Base-by-base conservation (phyloP, 2,329 filamentous ascomycete genomes). In the Bipolaris victoriae region DNA sequence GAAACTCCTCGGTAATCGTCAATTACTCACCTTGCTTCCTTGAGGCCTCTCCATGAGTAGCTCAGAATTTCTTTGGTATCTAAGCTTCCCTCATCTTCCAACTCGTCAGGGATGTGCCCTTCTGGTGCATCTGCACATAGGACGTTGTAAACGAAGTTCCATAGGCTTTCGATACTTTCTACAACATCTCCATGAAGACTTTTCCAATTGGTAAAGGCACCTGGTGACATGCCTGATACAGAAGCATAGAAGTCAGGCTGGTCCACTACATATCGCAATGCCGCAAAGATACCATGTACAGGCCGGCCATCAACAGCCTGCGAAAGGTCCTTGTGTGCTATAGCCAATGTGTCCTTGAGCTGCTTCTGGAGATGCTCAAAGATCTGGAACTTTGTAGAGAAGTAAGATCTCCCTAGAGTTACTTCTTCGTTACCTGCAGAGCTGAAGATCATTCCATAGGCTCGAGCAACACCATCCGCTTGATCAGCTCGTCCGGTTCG, bases 71-170 rank as follows among this genome's bases (percentile, higher is more conserved):
- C 92, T 71, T 97, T 98, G 0, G 92, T 92, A 49, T 90, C 88
- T 2, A 92, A 82, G 1, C 88, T 90, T 4, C 89, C 84, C 15
- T 86, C 79, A 33, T 90, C 88, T 51, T 90, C 86, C n/a, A 91
- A 75, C 24, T 94, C 90, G 49, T 93, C 87, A 0, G 88, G 89
- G 3, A 91, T 80, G 73, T 95, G 88, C 0, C 94, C 94, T 77
- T 99, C 95, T 0, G 96, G 95, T 1, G 95, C 96, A 76, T 97
- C 95, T 61, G 96, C 89, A 69, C 95, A 99, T 0, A 99, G 83
- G 3, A 96, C 86, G 50, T 88, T 84, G 65, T 85, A 86, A 5
- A 97, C 91, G 24, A 86, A 83, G 0, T 78, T 69, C 95, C 95
- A 99, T 6, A 96, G 85, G n/a, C 83, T 81, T 47, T 82, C 78